Conservation (phyloP, 2,329 filamentous ascomycete species). For the Arthrobotrys conoides region DNA sequence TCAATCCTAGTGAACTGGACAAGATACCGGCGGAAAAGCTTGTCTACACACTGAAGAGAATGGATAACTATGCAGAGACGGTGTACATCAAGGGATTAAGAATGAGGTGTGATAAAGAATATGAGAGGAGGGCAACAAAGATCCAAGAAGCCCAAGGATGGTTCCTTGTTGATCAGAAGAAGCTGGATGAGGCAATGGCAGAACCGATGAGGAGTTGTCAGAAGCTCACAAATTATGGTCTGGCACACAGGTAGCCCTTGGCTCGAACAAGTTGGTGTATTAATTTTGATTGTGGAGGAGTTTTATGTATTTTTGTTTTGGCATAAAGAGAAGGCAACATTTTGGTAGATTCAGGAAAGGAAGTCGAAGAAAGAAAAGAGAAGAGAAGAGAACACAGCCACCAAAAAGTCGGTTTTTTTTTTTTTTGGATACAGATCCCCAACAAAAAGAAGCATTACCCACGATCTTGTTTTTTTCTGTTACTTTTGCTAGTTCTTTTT, state of each 20-base stretch:
- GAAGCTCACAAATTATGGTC: constrained; percentile 69
- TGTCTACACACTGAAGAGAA: constrained; percentile 71
- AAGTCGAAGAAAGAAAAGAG: not conserved
- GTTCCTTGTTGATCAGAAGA: constrained; percentile 85
- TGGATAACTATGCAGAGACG: constrained; percentile 84
- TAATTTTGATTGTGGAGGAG: constrained; percentile 17
- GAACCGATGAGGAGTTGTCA: constrained; percentile 72
- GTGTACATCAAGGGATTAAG: constrained; percentile 78
- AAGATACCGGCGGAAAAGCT: constrained; percentile 77
- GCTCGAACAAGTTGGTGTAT: not conserved
- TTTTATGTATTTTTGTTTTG: constrained; percentile 35
- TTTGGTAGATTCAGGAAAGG: constrained; percentile 5
- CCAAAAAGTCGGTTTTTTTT: constrained; percentile 35
- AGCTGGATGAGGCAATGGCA: constrained; percentile 78
- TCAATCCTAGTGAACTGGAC: constrained; percentile 83
- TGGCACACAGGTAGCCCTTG: constrained; percentile 9
- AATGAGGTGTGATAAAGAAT: constrained; percentile 81
- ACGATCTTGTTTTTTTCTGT: constrained; percentile 6
- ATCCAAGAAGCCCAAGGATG: constrained; percentile 86
- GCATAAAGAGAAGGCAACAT: not conserved
- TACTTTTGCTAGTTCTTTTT: not conserved
- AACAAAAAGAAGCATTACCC: constrained; percentile 33
- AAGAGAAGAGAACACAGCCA: not conserved
- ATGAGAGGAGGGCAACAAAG: constrained; percentile 75
- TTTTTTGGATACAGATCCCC: constrained; percentile 11